Evolutionary conservation across 179 eudicot genomes (phyloP).

Genomic region (Pouteria campechiana): DNA sequence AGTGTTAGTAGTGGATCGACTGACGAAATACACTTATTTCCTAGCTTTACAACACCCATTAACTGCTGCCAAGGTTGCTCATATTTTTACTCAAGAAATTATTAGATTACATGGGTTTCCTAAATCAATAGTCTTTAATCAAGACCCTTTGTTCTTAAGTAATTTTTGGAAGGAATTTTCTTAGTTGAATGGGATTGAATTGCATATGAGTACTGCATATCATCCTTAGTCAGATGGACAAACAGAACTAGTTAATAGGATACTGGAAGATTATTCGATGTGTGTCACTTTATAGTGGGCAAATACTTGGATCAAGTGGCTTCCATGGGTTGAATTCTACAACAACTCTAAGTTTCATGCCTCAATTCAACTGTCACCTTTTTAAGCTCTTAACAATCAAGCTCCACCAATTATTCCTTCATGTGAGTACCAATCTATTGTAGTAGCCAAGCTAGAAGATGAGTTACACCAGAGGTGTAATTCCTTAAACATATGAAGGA

Average conservation of each 20-base stretch:
- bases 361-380: not conserved
- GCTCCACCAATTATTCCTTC: not conserved
- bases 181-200: not conserved
- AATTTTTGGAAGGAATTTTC: slow-evolving; percentile 1
- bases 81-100: not conserved
- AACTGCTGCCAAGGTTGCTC: not conserved
- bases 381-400: slow-evolving; percentile 1
- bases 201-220: too few relatives aligned
- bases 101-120: slow-evolving; percentile 3
- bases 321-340: slow-evolving; percentile 8
- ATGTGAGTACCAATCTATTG: not conserved
- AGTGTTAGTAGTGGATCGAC: slow-evolving; percentile 1
- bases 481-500: not conserved
- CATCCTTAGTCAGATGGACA: not conserved
- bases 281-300: not conserved
- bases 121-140: not conserved
- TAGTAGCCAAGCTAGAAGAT: not conserved
- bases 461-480: not conserved
- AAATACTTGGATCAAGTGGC: slow-evolving; percentile 1
- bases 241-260: not conserved
- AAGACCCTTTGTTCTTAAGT: slow-evolving; percentile 1
- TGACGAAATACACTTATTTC: not conserved
- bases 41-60: not conserved
- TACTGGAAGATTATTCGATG: not conserved
- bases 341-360: slow-evolving; percentile 1